These are phyloP conservation scores for Geotrichum macrosporum DNA, from an alignment of 1,139 yeast genomes.

Conservation along the genomic window DNA sequence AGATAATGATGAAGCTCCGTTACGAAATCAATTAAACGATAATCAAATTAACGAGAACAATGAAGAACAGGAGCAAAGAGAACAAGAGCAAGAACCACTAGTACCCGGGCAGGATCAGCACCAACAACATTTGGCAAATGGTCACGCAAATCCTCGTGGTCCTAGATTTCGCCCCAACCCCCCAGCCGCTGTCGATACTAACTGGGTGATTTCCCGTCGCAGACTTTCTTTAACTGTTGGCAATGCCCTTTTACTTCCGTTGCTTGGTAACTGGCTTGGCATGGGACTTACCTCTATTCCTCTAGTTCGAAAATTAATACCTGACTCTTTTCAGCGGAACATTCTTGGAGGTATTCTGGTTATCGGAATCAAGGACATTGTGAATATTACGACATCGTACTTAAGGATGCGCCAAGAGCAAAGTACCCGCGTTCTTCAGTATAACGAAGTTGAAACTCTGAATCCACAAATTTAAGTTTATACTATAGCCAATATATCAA, in stretches of 20 bases:
- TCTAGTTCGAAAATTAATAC: constrained; percentile 26
- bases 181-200: constrained; percentile 30
- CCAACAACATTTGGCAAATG: constrained; percentile 4
- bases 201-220: constrained; percentile 30
- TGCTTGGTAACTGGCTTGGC: constrained; percentile 29
- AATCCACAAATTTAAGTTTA: not conserved
- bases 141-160: constrained; percentile 9
- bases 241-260: constrained; percentile 33
- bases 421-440: constrained; percentile 28
- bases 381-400: constrained; percentile 32
- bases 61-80: not conserved
- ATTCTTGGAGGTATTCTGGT: constrained; percentile 44
- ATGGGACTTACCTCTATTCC: constrained; percentile 26
- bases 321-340: constrained; percentile 42
- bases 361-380: constrained; percentile 42
- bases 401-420: constrained; percentile 29
- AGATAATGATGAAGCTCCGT: not conserved
- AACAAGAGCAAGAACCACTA: not conserved
- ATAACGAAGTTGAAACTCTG: constrained; percentile 20
- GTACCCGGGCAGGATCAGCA: not conserved
- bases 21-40: not conserved
- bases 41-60: not conserved
- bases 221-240: constrained; percentile 28
- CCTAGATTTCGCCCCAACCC: constrained; percentile 7
- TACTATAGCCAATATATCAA: no score